phyloP scores from a whole-genome alignment of 345 rosid genomes.

The Populus ilicifolia region DNA sequence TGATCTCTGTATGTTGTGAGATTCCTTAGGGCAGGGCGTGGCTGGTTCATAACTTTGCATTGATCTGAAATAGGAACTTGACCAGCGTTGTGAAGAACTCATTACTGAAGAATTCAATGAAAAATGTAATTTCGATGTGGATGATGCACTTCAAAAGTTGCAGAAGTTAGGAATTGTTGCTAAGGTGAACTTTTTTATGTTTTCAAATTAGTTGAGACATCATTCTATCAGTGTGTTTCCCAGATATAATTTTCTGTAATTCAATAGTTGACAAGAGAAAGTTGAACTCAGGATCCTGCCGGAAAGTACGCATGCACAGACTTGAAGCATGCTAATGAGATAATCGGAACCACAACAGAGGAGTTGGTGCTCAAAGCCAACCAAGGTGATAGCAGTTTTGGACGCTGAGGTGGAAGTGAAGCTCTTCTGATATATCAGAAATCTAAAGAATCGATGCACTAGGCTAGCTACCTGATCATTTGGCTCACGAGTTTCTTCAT shows the following conservation, averaged over 20 bases:
- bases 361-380: conserved; percentile 66
- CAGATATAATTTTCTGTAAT: neutral
- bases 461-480: too few relatives aligned
- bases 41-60: conserved; percentile 10
- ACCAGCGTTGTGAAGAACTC: conserved; percentile 51
- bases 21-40: neutral
- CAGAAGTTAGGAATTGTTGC: conserved; percentile 61
- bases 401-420: neutral
- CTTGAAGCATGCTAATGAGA: conserved; percentile 57
- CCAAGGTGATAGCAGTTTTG: conserved; percentile 12
- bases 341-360: conserved; percentile 73
- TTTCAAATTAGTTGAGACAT: neutral
- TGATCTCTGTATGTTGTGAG: neutral
- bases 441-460: too few relatives aligned
- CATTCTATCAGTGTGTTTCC: too few relatives aligned
- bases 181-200: conserved; percentile 33
- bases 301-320: conserved; percentile 44
- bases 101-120: conserved; percentile 52
- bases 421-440: neutral
- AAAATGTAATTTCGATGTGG: conserved; percentile 70
- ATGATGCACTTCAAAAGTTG: conserved; percentile 65
- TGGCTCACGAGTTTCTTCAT: too few relatives aligned
- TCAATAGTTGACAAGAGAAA: neutral
- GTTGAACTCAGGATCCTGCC: conserved; percentile 42
- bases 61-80: conserved; percentile 47